A percentile compares a stretch with the other conserved stretches of the same genome.
Conservation (phyloP, 2,329 filamentous ascomycete species). For the Neurospora sp. region DNA sequence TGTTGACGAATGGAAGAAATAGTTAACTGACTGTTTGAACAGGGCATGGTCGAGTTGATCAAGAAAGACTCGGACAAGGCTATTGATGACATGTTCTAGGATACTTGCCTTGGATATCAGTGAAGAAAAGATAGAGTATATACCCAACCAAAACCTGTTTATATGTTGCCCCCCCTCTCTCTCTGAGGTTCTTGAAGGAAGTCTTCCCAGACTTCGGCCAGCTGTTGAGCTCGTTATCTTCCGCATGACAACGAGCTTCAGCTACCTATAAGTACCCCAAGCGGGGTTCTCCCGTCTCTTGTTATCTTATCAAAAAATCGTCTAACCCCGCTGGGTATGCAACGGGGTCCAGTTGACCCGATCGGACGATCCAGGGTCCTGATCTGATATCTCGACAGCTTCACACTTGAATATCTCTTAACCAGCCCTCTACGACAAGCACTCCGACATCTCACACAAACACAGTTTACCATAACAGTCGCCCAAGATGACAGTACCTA, state of each 20-base stretch:
- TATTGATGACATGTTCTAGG: constrained; percentile 70
- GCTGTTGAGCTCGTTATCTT: background rate
- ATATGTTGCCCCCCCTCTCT: background rate
- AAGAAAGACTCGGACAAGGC: constrained; percentile 88
- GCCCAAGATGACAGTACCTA: constrained; percentile 25
- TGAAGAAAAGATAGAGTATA: background rate
- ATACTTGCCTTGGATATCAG: background rate
- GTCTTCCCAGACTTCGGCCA: background rate
- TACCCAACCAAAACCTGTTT: background rate
- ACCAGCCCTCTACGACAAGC: background rate
- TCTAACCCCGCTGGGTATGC: background rate
- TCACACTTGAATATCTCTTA: background rate
- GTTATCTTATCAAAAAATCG: constrained; percentile 18
- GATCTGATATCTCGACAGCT: background rate
- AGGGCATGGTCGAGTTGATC: constrained; percentile 95
- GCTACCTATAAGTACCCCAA: constrained; percentile 2
- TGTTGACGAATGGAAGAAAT: constrained; percentile 13
- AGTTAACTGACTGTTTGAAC: background rate
- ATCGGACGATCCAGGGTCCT: background rate
- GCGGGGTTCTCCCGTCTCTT: constrained; percentile 5
- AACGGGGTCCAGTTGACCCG: background rate
- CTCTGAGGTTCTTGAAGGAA: background rate
- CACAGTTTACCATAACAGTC: too few species aligned
- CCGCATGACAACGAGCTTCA: background rate
- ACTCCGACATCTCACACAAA: background rate